Evolutionary conservation across 2,329 filamentous ascomycete genomes (phyloP), one percentile per base, ranked within the genome.

Genomic region (Claviceps sorghi): DNA sequence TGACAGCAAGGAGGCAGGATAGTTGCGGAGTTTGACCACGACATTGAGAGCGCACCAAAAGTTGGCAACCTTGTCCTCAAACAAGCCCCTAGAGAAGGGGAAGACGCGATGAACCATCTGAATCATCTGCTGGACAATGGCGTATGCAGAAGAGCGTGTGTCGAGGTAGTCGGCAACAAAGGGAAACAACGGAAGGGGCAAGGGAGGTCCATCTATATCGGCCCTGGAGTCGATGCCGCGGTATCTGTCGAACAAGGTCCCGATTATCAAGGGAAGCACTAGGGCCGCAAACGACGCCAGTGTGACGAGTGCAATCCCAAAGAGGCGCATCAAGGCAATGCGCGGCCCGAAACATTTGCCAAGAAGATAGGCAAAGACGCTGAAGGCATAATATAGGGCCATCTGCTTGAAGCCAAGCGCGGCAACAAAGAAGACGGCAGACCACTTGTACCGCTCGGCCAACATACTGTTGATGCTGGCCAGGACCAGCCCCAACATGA

Each of bases 381-480:
- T 83, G 15, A 94, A 90, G 3, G 94, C 89, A 67, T 96, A 98
- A 71, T 97, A 98, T 17, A 98, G 76, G 1, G 91, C 91, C 94
- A 98, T 98, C 68, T 98, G 93, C 73, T 98, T 98, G 75, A 97
- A 98, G 6, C 88, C 88, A n/a, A 98, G 74, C 3, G 91, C 87
- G 17, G 80, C 81, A 7, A 98, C 93, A 60, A 98, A 98, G 72
- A 95, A 95, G 54, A 95, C 79, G 56, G 88, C 89, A 29, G 87
- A 81, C 89, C 91, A 96, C 56, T 94, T 78, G 61, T 84, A 84
- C 48, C 89, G 80, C 4, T 87, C 87, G 3, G 89, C 88, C 49
- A 95, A 68, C 70, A 97, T 85, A 65, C 86, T 93, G 43, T 91
- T 93, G 72, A 96, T 82, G 60, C 84, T 88, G 0, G 88, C 88